Base-by-base conservation (phyloP, 331 rosid species). In the Quercus tomentella region DNA sequence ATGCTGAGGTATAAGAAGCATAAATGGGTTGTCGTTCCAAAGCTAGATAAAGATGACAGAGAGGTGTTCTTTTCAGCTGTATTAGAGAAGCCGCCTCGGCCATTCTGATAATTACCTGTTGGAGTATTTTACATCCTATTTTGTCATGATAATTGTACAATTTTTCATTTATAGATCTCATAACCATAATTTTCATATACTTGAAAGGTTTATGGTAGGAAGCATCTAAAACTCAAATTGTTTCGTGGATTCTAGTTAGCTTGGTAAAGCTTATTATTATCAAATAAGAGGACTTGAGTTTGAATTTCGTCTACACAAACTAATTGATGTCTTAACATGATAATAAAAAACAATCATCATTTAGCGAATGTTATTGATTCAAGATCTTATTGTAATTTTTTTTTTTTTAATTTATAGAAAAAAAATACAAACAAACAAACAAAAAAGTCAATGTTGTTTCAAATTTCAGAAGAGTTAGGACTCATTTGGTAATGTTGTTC, bases 31-130 rank as follows among this genome's bases (percentile, higher is more conserved):
- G 83, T 87, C 26, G 96, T 84, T 80, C 96, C 97, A 45, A 92
- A 89, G 88, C 81, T 89, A 82, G 97, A 92, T 72, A 92, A 86
- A 73, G 78, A 81, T 82, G 91, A 89, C 73, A 30, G 67, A 35
- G 96, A 92, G 70, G 79, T 89, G 54, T 90, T 92, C 97, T 90
- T 90, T 55, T 92, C 95, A 70, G 97, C 96, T 70, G 83, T 90
- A 45, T 69, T 92, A 74, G 93, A 92, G 83, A 92, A 92, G 78
- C 96, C 89, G 15, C 79, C 88, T 5, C 85, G 97, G 72, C 97
- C 91, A 16, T 92, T 92, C 80, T 70, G 92, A 77, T 84, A 75
- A 87, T 56, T 57, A 28, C 54, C 41, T 20, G n/a, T 35, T 62
- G 78, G 35, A 49, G 67, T 57, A 9, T 51, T 55, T 11, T 41